Percentiles rank a stretch among this genome's conserved stretches.
These are phyloP conservation scores for Pythium dissimile DNA, from an alignment of 352 stramenopile genomes.

Conservation along the genomic window DNA sequence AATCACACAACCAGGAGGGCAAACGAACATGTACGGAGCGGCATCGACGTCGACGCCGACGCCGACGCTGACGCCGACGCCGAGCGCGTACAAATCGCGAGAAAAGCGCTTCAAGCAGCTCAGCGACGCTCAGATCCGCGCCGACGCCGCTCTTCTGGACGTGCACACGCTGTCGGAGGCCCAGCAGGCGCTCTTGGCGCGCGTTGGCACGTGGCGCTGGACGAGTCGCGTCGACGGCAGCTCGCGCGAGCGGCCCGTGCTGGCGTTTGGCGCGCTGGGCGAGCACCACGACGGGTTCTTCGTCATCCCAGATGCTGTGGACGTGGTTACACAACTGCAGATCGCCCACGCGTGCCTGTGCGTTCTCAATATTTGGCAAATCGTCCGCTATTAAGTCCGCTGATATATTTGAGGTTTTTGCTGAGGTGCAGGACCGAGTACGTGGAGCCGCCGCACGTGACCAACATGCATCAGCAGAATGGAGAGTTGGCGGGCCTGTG, in stretches of 20 bases:
- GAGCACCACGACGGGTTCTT: slow-evolving; percentile 55
- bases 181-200: slow-evolving; percentile 28
- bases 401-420: background rate
- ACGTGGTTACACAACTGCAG: slow-evolving; percentile 42
- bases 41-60: background rate
- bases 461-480: slow-evolving; percentile 72
- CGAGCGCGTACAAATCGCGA: slow-evolving; percentile 53
- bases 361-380: too few species aligned
- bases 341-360: slow-evolving; percentile 63
- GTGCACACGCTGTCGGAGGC: slow-evolving; percentile 27
- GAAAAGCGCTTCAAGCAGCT: slow-evolving; percentile 77
- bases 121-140: slow-evolving; percentile 21
- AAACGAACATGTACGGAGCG: too few species aligned
- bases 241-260: slow-evolving; percentile 30
- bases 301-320: slow-evolving; percentile 57
- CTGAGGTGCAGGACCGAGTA: slow-evolving; percentile 54
- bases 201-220: slow-evolving; percentile 40
- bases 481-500: slow-evolving; percentile 51
- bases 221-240: background rate
- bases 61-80: background rate
- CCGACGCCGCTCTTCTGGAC: slow-evolving; percentile 41
- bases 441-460: slow-evolving; percentile 63
- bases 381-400: too few species aligned
- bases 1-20: too few species aligned
- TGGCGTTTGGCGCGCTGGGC: slow-evolving; percentile 46